phyloP scores from a whole-genome alignment of 1,284 basidiomycete genomes.

The Neotropicomus parvogracilis region DNA sequence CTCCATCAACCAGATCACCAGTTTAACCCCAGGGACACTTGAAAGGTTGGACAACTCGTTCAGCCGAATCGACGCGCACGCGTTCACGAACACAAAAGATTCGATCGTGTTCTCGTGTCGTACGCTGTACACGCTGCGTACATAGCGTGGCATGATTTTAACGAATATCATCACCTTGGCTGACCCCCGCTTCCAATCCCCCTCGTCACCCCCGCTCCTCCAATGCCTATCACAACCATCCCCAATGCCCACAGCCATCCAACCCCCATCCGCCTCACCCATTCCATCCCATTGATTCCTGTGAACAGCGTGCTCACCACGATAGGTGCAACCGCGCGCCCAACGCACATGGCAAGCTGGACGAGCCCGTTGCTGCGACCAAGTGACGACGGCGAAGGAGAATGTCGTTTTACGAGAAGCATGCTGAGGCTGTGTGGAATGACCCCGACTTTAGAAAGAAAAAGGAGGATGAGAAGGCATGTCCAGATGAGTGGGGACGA shows the following conservation, averaged over 20 bases:
- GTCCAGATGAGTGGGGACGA: constrained; percentile 11
- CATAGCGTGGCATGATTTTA: too few species aligned
- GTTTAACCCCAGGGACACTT: too few species aligned
- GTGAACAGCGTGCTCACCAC: constrained; percentile 22
- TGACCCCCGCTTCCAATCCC: neutral
- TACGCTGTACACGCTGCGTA: too few species aligned
- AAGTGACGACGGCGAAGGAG: constrained; percentile 15
- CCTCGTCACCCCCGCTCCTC: constrained; percentile 19
- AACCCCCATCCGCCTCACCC: constrained; percentile 12
- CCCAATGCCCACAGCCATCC: constrained; percentile 21
- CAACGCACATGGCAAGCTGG: constrained; percentile 23
- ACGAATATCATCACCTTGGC: neutral
- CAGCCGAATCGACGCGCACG: too few species aligned
- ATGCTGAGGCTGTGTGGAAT: constrained; percentile 20
- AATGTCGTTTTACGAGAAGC: constrained; percentile 21
- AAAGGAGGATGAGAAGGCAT: constrained; percentile 16
- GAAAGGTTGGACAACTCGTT: too few species aligned
- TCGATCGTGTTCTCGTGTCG: too few species aligned
- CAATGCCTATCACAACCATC: constrained; percentile 15
- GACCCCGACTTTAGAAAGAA: constrained; percentile 18
- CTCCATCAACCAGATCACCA: too few species aligned
- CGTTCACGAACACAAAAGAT: too few species aligned
- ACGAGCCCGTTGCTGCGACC: constrained; percentile 24
- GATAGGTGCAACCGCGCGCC: constrained; percentile 20
- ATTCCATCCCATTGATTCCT: constrained; percentile 16